These are phyloP conservation scores for Amyloporia xantha DNA, from an alignment of 768 basidiomycete species.

Conservation along the genomic window DNA sequence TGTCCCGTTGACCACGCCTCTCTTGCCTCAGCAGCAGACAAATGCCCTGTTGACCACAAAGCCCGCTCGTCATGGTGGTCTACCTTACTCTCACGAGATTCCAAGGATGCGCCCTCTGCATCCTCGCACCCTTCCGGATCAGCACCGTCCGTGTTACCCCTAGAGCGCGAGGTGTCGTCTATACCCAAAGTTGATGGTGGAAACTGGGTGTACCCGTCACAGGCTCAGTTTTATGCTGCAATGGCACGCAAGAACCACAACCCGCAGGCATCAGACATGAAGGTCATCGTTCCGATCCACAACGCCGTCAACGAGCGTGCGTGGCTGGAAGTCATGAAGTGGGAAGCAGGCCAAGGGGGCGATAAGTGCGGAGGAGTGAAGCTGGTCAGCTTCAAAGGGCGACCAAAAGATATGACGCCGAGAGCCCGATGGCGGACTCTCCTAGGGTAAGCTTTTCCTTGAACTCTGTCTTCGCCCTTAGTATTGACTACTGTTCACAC, in stretches of 20 bases:
- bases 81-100: slow-evolving; percentile 18
- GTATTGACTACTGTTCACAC: slow-evolving; percentile 4
- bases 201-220: slow-evolving; percentile 97
- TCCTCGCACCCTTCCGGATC: slow-evolving; percentile 27
- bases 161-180: slow-evolving; percentile 75
- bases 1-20: slow-evolving; percentile 64
- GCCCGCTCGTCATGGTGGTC: slow-evolving; percentile 33
- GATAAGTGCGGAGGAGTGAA: slow-evolving; percentile 76
- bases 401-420: slow-evolving; percentile 71
- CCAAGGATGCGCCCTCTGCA: slow-evolving; percentile 15
- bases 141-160: slow-evolving; percentile 41
- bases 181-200: slow-evolving; percentile 70
- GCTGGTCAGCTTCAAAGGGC: slow-evolving; percentile 88
- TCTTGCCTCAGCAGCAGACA: slow-evolving; percentile 19
- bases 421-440: slow-evolving; percentile 78
- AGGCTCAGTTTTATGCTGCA: slow-evolving; percentile 97
- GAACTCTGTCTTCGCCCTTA: slow-evolving; percentile 5
- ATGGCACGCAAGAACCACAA: slow-evolving; percentile 93
- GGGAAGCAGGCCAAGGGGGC: slow-evolving; percentile 68
- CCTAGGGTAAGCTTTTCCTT: slow-evolving; percentile 62
- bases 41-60: slow-evolving; percentile 65
- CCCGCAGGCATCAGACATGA: slow-evolving; percentile 86
- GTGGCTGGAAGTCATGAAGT: slow-evolving; percentile 46
- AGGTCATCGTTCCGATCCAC: slow-evolving; percentile 93
- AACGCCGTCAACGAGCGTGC: slow-evolving; percentile 91